These are phyloP conservation scores for Warburgia ugandensis DNA, from an alignment of 164 flowering plant genomes.

Conservation along the genomic window DNA sequence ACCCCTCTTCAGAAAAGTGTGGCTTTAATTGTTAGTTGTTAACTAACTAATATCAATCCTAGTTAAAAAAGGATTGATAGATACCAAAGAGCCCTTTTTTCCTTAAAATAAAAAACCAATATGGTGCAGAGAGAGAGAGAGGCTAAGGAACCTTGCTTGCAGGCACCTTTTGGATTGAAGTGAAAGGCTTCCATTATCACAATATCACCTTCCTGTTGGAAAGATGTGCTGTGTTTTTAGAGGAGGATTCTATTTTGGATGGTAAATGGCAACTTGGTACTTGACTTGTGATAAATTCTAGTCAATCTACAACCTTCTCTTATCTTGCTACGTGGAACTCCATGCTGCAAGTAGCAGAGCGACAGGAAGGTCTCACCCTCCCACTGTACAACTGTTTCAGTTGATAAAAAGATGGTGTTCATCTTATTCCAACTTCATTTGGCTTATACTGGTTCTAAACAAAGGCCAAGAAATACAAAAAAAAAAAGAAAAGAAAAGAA, in stretches of 20 bases:
- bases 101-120: too few species aligned
- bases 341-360: not conserved
- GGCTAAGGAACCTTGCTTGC: too few species aligned
- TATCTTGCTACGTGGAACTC: constrained; percentile 8
- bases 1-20: too few species aligned
- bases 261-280: not conserved
- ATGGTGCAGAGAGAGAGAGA: not conserved
- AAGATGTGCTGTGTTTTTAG: too few species aligned
- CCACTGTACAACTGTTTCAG: constrained; percentile 8
- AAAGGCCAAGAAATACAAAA: not conserved
- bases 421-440: not conserved
- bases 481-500: not conserved
- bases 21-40: too few species aligned
- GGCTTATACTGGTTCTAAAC: too few species aligned
- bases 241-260: not conserved
- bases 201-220: too few species aligned
- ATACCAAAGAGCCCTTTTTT: too few species aligned
- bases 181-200: too few species aligned
- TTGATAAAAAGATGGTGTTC: constrained; percentile 2
- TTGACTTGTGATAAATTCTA: not conserved
- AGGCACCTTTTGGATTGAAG: too few species aligned
- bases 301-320: not conserved
- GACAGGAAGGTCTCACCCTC: not conserved
- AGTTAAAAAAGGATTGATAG: too few species aligned
- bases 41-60: too few species aligned